Evolutionary conservation across 257 asterid genomes (phyloP).

Genomic region (Haberlea rhodopensis): DNA sequence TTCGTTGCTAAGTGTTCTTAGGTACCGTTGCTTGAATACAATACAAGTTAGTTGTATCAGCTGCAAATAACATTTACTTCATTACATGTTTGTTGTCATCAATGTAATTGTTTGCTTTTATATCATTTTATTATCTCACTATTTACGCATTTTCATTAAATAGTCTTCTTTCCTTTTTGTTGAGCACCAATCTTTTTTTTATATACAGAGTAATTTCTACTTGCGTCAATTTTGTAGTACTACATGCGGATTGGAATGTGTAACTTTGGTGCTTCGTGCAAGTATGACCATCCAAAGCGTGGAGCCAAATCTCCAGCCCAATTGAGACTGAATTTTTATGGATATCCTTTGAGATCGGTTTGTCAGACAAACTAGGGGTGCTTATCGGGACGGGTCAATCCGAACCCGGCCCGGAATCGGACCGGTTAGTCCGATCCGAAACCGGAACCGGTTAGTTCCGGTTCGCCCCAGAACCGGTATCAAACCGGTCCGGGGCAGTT

Average conservation of each 20-base stretch:
- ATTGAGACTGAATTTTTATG: constrained; percentile 9
- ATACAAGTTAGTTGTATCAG: neutral
- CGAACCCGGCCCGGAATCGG: too few relatives aligned
- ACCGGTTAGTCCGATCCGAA: too few relatives aligned
- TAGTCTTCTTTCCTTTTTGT: constrained; percentile 5
- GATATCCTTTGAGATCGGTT: constrained; percentile 29
- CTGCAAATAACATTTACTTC: constrained; percentile 15
- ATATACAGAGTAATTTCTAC: neutral
- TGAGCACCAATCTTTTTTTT: constrained; percentile 8
- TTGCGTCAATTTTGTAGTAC: constrained; percentile 55
- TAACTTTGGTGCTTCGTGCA: constrained; percentile 92
- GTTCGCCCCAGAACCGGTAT: too few relatives aligned
- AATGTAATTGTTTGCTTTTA: neutral
- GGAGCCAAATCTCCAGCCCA: constrained; percentile 62
- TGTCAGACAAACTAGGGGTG: too few relatives aligned
- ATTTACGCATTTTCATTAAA: neutral
- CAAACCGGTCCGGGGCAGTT: too few relatives aligned
- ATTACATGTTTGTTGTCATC: constrained; percentile 15
- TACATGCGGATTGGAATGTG: constrained; percentile 89
- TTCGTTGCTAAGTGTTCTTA: neutral
- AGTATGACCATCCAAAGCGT: constrained; percentile 89
- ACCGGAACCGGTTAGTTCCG: too few relatives aligned
- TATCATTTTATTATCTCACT: constrained; percentile 10
- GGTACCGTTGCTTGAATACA: too few relatives aligned
- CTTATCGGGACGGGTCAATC: too few relatives aligned